Percentiles rank a stretch among this genome's conserved stretches.
phyloP scores from a whole-genome alignment of 1,284 basidiomycete genomes.

The Agaricales sp. region DNA sequence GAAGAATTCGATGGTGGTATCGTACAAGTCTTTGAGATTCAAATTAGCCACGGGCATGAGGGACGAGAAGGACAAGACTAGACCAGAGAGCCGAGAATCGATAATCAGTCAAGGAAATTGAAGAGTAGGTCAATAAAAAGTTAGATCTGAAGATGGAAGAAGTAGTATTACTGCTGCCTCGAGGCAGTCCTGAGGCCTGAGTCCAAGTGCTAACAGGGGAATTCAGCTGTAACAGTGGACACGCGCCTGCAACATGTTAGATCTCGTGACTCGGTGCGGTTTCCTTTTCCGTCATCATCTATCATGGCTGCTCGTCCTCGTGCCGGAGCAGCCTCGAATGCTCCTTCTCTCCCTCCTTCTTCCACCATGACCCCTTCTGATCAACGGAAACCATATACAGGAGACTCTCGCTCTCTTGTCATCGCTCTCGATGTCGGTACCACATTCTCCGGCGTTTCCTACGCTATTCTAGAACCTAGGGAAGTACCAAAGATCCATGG shows the following conservation, averaged over 20 bases:
- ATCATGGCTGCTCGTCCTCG: slow-evolving; percentile 1
- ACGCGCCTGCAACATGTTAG: too few relatives aligned
- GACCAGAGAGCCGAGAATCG: slow-evolving; percentile 23
- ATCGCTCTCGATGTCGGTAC: slow-evolving; percentile 70
- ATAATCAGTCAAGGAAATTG: slow-evolving; percentile 22
- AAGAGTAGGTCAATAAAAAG: slow-evolving; percentile 7
- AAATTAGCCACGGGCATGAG: slow-evolving; percentile 41
- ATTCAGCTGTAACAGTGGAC: too few relatives aligned
- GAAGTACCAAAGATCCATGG: slow-evolving; percentile 66
- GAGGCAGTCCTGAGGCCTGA: too few relatives aligned
- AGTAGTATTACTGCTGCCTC: too few relatives aligned
- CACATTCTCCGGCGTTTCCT: slow-evolving; percentile 67
- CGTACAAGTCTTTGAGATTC: slow-evolving; percentile 46
- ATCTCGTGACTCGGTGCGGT: slow-evolving; percentile 2
- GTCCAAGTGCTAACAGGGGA: too few relatives aligned
- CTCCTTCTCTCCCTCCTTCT: slow-evolving; percentile 9
- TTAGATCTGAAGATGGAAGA: too few relatives aligned
- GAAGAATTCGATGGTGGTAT: slow-evolving; percentile 52
- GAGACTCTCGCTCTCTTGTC: slow-evolving; percentile 50
- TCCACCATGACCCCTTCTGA: slow-evolving; percentile 33
- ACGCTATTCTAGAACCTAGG: slow-evolving; percentile 64
- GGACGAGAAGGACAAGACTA: slow-evolving; percentile 22
- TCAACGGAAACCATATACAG: slow-evolving; percentile 63
- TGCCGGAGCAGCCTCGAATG: slow-evolving; percentile 3
- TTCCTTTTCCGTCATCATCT: slow-evolving; percentile 12